These are phyloP conservation scores for Starmerella tilneyi DNA, from an alignment of 805 yeast species.

Conservation along the genomic window DNA sequence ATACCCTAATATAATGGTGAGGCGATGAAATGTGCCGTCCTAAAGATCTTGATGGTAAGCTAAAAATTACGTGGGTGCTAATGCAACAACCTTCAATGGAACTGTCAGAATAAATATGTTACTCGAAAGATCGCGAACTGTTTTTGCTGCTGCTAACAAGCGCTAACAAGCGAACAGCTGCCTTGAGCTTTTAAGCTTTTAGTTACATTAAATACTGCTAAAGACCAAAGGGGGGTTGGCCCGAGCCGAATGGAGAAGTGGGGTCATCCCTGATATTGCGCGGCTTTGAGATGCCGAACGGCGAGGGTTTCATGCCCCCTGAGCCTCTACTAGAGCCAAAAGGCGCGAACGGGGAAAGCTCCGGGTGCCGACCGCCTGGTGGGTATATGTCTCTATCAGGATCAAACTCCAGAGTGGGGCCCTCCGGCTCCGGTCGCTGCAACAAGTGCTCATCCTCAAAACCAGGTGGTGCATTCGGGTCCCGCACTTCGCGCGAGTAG, in stretches of 20 bases:
- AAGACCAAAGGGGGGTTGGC: background rate
- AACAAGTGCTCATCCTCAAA: slow-evolving; percentile 38
- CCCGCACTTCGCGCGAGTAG: slow-evolving; percentile 6
- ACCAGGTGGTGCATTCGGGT: slow-evolving; percentile 32
- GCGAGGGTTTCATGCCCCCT: slow-evolving; percentile 31
- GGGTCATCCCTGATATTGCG: slow-evolving; percentile 33
- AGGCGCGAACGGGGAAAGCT: slow-evolving; percentile 30
- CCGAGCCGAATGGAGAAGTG: slow-evolving; percentile 26
- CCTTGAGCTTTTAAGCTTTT: too few relatives aligned
- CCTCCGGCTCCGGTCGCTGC: slow-evolving; percentile 1
- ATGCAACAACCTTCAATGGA: too few relatives aligned
- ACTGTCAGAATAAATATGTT: too few relatives aligned
- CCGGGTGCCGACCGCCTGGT: slow-evolving; percentile 29
- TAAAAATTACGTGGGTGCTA: too few relatives aligned
- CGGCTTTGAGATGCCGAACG: slow-evolving; percentile 13
- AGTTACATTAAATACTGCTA: too few relatives aligned
- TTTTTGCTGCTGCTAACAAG: too few relatives aligned
- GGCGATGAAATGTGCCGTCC: too few relatives aligned
- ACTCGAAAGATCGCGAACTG: too few relatives aligned
- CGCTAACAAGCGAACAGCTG: too few relatives aligned
- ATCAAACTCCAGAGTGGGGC: slow-evolving; percentile 21
- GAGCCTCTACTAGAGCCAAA: slow-evolving; percentile 1
- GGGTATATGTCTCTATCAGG: slow-evolving; percentile 35
- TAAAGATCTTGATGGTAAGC: too few relatives aligned
- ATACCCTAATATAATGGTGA: too few relatives aligned